These are phyloP conservation scores for Pycnococcus provasolii DNA, from an alignment of 139 green algal species.

Conservation along the genomic window DNA sequence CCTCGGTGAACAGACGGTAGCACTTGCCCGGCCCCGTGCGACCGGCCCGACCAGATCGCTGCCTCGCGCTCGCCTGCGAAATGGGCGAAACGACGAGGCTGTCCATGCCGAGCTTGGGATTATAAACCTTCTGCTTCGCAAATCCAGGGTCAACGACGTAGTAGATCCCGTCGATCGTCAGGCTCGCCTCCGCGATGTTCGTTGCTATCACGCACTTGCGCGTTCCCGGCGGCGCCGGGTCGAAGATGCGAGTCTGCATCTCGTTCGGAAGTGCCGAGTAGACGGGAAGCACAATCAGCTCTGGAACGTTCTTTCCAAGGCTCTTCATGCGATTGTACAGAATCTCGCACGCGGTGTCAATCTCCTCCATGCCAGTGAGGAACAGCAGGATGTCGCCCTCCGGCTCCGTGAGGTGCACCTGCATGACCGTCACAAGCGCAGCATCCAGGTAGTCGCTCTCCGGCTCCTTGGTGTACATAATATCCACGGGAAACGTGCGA, in stretches of 20 bases:
- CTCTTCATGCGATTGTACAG: conserved; percentile 89
- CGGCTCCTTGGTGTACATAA: conserved; percentile 64
- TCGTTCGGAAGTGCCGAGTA: conserved; percentile 71
- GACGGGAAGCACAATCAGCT: conserved; percentile 91
- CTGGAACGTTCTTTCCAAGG: conserved; percentile 70
- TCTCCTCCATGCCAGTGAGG: conserved; percentile 74
- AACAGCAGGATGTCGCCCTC: conserved; percentile 76
- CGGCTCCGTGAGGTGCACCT: conserved; percentile 75
- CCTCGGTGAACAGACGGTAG: conserved; percentile 80
- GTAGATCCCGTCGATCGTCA: conserved; percentile 98
- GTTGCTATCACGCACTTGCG: conserved; percentile 93
- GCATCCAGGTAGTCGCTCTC: conserved; percentile 91
- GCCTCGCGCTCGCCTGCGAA: conserved; percentile 74
- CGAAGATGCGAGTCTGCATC: conserved; percentile 93
- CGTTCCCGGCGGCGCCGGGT: conserved; percentile 73
- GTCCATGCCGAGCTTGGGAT: conserved; percentile 85
- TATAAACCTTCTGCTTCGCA: conserved; percentile 66
- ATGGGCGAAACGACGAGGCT: conserved; percentile 88
- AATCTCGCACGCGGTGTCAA: conserved; percentile 48
- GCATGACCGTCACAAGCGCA: conserved; percentile 87
- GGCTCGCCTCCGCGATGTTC: conserved; percentile 95
- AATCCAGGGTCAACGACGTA: conserved; percentile 89
- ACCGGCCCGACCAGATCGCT: conserved; percentile 83
- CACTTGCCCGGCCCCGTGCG: conserved; percentile 93
- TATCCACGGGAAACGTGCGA: conserved; percentile 68